phyloP scores from a whole-genome alignment of 768 basidiomycete genomes.

The Suillus fuscotomentosus region DNA sequence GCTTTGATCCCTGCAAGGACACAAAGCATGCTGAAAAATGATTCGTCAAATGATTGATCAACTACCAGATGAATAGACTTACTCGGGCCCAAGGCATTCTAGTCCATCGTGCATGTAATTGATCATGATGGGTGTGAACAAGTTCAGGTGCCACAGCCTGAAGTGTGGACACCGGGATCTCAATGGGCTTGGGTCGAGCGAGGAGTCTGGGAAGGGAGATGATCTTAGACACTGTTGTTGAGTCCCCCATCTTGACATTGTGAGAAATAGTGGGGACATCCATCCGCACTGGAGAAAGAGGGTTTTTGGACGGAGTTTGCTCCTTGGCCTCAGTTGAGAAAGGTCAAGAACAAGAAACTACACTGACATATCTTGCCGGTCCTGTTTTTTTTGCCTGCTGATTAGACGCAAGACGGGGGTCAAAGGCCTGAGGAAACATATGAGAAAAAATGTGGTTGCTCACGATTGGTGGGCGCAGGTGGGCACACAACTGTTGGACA shows the following conservation, averaged over 20 bases:
- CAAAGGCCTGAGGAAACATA: too few species aligned
- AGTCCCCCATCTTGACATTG: conserved; percentile 7
- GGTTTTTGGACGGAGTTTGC: conserved; percentile 16
- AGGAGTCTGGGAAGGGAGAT: conserved; percentile 25
- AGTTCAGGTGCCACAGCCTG: conserved; percentile 25
- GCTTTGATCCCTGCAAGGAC: conserved; percentile 30
- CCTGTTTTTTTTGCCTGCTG: too few species aligned
- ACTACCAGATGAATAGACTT: conserved; percentile 2
- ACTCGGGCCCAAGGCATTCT: conserved; percentile 26
- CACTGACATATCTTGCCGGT: too few species aligned
- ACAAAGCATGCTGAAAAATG: conserved; percentile 24
- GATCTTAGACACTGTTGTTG: conserved; percentile 10
- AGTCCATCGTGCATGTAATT: conserved; percentile 28
- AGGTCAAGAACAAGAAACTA: too few species aligned
- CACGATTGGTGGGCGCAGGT: too few species aligned
- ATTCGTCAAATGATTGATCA: conserved; percentile 9
- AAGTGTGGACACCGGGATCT: conserved; percentile 15
- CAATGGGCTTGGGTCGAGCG: conserved; percentile 16
- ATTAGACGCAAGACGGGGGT: conserved; percentile 38
- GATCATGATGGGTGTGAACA: conserved; percentile 15
- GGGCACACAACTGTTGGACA: too few species aligned
- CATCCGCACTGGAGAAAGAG: conserved; percentile 26
- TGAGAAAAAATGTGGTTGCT: too few species aligned
- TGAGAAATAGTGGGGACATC: conserved; percentile 21
- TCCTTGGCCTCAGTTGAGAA: conserved; percentile 5